Conservation (phyloP, 2,329 filamentous ascomycete genomes). For the Chlorencoelia australis region DNA sequence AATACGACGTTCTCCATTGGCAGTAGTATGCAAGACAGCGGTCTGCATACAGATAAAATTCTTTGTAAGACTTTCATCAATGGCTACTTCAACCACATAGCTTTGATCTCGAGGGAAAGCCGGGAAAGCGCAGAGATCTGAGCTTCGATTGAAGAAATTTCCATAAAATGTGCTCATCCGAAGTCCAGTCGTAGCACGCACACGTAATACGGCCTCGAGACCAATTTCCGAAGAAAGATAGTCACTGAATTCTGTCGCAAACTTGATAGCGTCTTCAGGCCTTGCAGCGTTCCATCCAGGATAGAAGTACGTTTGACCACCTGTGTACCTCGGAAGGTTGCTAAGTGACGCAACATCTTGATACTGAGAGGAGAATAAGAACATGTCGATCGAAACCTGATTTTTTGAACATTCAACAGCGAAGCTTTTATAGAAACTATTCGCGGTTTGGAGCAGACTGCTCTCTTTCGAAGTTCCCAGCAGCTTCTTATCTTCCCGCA, state of each 20-base stretch:
- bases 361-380: conserved; percentile 90
- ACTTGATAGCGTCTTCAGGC: conserved; percentile 93
- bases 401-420: conserved; percentile 98
- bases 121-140: conserved; percentile 94
- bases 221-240: conserved; percentile 96
- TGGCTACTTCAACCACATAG: conserved; percentile 96
- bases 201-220: conserved; percentile 87
- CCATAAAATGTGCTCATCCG: conserved; percentile 98
- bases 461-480: conserved; percentile 91
- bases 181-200: conserved; percentile 86
- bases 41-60: conserved; percentile 88
- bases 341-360: conserved; percentile 95
- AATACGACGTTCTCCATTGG: conserved; percentile 92
- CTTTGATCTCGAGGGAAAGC: conserved; percentile 95
- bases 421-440: conserved; percentile 98
- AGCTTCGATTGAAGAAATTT: conserved; percentile 98
- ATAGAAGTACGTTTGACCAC: conserved; percentile 97
- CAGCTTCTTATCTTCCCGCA: conserved; percentile 93
- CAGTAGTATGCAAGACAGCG: conserved; percentile 92
- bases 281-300: conserved; percentile 91
- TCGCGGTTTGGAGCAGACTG: conserved; percentile 76
- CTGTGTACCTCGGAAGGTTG: conserved; percentile 91
- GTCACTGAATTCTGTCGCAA: conserved; percentile 92
- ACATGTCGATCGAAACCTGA: conserved; percentile 98
- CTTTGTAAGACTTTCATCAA: conserved; percentile 88